A percentile compares a stretch with the other conserved stretches of the same genome.
Conservation (phyloP, 2,329 filamentous ascomycete species). For the Cladosporium phlei region DNA sequence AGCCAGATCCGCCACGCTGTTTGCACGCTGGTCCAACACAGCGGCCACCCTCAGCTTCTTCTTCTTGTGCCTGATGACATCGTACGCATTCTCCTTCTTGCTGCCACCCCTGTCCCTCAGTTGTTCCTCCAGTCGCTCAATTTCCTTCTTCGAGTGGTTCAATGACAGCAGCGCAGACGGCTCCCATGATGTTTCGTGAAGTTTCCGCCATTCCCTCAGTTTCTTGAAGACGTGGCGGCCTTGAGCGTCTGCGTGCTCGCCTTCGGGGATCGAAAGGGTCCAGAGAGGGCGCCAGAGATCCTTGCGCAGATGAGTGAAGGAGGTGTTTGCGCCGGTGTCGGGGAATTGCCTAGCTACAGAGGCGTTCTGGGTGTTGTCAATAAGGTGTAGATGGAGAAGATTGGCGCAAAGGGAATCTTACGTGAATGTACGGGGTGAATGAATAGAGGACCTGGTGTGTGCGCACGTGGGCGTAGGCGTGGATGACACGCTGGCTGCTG, state of each 20-base stretch:
- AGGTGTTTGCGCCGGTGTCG: constrained; percentile 60
- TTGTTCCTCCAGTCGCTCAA: constrained; percentile 39
- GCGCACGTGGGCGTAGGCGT: constrained; percentile 56
- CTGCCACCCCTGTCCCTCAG: constrained; percentile 28
- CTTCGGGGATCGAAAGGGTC: constrained; percentile 51
- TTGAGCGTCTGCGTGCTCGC: constrained; percentile 32
- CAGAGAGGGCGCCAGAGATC: constrained; percentile 61
- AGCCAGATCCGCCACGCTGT: constrained; percentile 56
- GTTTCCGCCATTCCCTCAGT: constrained; percentile 56
- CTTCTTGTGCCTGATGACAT: constrained; percentile 32
- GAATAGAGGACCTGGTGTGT: constrained; percentile 64
- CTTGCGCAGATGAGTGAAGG: constrained; percentile 53
- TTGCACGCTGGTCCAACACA: constrained; percentile 63
- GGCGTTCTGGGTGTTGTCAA: constrained; percentile 40
- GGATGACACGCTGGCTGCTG: constrained; percentile 49
- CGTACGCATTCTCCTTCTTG: constrained; percentile 29
- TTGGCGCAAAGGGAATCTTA: constrained; percentile 30
- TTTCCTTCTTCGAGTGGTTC: constrained; percentile 35
- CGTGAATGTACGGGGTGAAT: constrained; percentile 52
- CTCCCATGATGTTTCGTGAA: constrained; percentile 54
- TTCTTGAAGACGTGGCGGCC: constrained; percentile 54
- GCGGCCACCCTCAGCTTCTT: constrained; percentile 49
- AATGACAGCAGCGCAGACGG: constrained; percentile 30
- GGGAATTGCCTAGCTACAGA: constrained; percentile 53
- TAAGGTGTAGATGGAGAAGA: neutral